Percentiles rank a stretch among this genome's conserved stretches.
Conservation (phyloP, 768 basidiomycete species). For the Coprinopsis marcescibilis region DNA sequence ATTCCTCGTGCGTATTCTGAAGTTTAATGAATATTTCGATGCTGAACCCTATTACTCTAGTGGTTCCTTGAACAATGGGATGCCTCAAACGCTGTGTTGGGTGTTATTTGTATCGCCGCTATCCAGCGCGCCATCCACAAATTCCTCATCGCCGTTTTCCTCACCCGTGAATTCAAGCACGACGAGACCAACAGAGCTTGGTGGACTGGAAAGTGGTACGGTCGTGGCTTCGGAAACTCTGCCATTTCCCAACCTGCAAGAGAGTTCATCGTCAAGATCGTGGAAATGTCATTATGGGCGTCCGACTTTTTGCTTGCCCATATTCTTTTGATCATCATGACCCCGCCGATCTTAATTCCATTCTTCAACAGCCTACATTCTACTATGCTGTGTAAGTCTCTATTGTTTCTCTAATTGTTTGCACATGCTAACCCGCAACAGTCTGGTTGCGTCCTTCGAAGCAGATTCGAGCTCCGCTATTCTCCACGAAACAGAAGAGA, state of each 20-base stretch:
- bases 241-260: slow-evolving; percentile 94
- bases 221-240: slow-evolving; percentile 84
- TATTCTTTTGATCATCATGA: slow-evolving; percentile 81
- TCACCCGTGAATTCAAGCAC: slow-evolving; percentile 96
- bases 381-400: slow-evolving; percentile 78
- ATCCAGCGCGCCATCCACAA: slow-evolving; percentile 93
- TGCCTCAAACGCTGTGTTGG: slow-evolving; percentile 92
- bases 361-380: slow-evolving; percentile 87
- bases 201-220: slow-evolving; percentile 99
- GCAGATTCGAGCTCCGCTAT: slow-evolving; percentile 89
- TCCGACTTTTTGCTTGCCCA: slow-evolving; percentile 90
- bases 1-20: slow-evolving; percentile 71
- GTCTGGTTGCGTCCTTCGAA: slow-evolving; percentile 96
- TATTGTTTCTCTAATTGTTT: background rate
- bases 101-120: slow-evolving; percentile 81
- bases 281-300: slow-evolving; percentile 95
- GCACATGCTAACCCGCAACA: slow-evolving; percentile 23
- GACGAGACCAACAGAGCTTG: slow-evolving; percentile 98
- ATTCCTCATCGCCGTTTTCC: slow-evolving; percentile 87
- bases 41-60: slow-evolving; percentile 29
- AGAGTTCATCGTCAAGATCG: slow-evolving; percentile 97
- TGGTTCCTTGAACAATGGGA: slow-evolving; percentile 98
- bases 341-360: slow-evolving; percentile 79
- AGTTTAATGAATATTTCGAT: slow-evolving; percentile 12
- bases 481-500: slow-evolving; percentile 90